Base-by-base conservation (phyloP, 2,329 filamentous ascomycete species). In the Endoconidiophora polonica region DNA sequence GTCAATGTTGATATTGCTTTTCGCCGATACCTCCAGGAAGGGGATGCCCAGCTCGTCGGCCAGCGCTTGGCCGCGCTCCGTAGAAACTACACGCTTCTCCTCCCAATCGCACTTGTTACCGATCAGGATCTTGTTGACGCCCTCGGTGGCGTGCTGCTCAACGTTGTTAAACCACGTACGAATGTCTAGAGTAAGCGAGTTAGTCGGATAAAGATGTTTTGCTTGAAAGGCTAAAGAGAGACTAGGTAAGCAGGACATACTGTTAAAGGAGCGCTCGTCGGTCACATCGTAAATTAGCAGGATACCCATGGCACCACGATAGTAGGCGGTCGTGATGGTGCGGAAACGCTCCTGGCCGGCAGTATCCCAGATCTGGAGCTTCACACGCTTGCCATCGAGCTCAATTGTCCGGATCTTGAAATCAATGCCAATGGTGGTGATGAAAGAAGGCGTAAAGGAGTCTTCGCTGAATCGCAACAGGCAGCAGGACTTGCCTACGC, bases 61-160 rank as follows among this genome's bases (percentile, higher is more conserved):
- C 51, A 98, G 77, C 57, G 82, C 81, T 67, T 98, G 88, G 59
- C 91, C 91, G 62, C 87, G 83, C 65, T 95, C 88, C 54, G 84
- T 94, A 46, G 86, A 87, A 40, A 98, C 84, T 50, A 85, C 87
- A 58, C 91, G 83, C 76, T 96, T 96, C 70, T 98, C 91, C 68
- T 96, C 91, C 91, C 91, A 96, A 68, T 98, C 91, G 70, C 91
- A 98, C 71, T 98, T 98, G 77, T 98, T 98, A 65, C 91, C 91
- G 58, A 98, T 95, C 57, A 98, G 77, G 63, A 98, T 96, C 75
- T 96, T 98, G 79, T 96, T 95, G 63, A 98, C 91, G 61, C 91
- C 91, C 70, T 96, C 91, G 60, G 86, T 94, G 53, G 91, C 91
- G 69, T 98, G 88, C 67, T 94, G 88, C 66, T 95, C 88, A 59